A percentile compares a stretch with the other conserved stretches of the same genome.
Conservation (phyloP, 345 rosid genomes). For the Corchorus capsularis region DNA sequence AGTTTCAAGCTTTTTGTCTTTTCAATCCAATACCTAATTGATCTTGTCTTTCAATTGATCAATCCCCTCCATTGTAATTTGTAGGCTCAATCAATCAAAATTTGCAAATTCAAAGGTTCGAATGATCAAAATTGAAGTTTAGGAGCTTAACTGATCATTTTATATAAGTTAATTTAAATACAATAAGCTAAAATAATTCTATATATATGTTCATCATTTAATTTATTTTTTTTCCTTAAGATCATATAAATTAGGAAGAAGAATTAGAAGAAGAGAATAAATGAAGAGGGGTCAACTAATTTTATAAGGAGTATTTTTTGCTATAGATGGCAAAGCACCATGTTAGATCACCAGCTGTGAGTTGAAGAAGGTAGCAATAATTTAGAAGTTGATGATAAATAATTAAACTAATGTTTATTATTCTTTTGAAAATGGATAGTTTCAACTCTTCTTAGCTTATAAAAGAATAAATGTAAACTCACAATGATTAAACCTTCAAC, state of each 20-base stretch:
- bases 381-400: not conserved
- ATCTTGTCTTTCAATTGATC: not conserved
- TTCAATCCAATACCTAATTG: not conserved
- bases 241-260: not conserved
- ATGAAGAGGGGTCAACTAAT: not conserved
- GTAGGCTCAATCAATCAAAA: no score
- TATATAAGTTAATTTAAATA: no score
- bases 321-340: conserved; percentile 6
- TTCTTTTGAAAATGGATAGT: not conserved
- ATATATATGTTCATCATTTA: no score
- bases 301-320: not conserved
- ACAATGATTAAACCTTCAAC: conserved; percentile 17
- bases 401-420: not conserved
- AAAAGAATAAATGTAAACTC: conserved; percentile 8
- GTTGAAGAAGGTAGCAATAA: not conserved
- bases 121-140: no score
- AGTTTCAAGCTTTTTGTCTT: conserved; percentile 8
- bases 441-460: not conserved
- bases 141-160: no score
- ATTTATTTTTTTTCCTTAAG: not conserved
- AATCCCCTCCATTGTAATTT: not conserved
- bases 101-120: no score
- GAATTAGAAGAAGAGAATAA: not conserved
- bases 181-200: no score
- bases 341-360: not conserved